These are phyloP conservation scores for Xylaria intraflava DNA, from an alignment of 495 filamentous ascomycete genomes.

Conservation along the genomic window DNA sequence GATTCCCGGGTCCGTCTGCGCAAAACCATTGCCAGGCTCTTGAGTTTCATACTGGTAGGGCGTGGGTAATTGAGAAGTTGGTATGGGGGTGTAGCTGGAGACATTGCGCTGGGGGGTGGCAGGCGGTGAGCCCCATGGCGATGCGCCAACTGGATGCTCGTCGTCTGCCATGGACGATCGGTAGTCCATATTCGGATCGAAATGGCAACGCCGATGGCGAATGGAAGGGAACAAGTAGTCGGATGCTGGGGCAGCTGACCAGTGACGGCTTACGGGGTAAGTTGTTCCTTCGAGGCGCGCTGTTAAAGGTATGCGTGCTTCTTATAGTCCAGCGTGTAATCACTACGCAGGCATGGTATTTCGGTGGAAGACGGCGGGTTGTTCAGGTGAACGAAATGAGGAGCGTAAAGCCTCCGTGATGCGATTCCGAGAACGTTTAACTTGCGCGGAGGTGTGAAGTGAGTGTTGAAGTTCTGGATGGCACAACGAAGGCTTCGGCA, in stretches of 20 bases:
- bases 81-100: slow-evolving; percentile 44
- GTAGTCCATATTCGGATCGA: slow-evolving; percentile 65
- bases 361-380: too few relatives aligned
- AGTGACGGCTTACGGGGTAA: neutral
- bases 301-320: too few relatives aligned
- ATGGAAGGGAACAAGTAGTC: neutral
- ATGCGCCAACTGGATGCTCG: slow-evolving; percentile 60
- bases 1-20: slow-evolving; percentile 34
- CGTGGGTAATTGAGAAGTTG: slow-evolving; percentile 26
- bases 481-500: too few relatives aligned
- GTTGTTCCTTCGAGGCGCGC: neutral
- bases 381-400: too few relatives aligned
- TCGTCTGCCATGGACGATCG: slow-evolving; percentile 68
- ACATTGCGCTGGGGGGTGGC: slow-evolving; percentile 60
- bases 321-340: too few relatives aligned
- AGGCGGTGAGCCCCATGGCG: slow-evolving; percentile 66
- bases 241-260: neutral
- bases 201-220: neutral
- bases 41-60: slow-evolving; percentile 32
- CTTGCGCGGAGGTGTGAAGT: too few relatives aligned
- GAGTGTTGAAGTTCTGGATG: too few relatives aligned
- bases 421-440: too few relatives aligned
- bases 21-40: slow-evolving; percentile 31
- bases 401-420: too few relatives aligned
- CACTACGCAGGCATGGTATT: neutral